A percentile compares a stretch with the other conserved stretches of the same genome.
phyloP scores from a whole-genome alignment of 176 grass and related monocot species.

The Zizania latifolia region DNA sequence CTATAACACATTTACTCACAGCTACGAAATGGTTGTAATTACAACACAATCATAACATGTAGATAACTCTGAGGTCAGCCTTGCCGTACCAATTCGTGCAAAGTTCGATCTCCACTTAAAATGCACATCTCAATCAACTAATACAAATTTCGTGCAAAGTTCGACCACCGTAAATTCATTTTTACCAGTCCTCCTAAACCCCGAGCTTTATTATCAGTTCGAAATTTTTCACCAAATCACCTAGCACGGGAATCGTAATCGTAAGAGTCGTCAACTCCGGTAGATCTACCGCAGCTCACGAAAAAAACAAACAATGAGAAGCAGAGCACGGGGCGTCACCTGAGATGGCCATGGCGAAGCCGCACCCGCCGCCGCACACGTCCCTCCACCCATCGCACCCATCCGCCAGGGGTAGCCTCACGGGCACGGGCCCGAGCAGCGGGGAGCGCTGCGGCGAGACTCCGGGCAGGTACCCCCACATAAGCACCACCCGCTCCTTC shows the following conservation, averaged over 20 bases:
- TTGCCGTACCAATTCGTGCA: neutral
- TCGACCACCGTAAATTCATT: too few relatives aligned
- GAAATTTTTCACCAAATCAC: neutral
- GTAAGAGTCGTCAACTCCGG: neutral
- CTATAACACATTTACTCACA: neutral
- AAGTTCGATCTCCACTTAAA: neutral
- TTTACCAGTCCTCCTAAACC: neutral
- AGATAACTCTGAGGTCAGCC: neutral
- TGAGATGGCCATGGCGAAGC: slow-evolving; percentile 93
- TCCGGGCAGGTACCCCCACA: slow-evolving; percentile 97
- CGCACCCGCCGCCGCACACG: slow-evolving; percentile 86
- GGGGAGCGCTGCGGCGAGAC: slow-evolving; percentile 90
- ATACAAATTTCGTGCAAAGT: neutral
- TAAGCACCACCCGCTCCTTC: slow-evolving; percentile 75
- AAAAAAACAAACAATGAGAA: slow-evolving; percentile 18
- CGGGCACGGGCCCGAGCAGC: slow-evolving; percentile 67
- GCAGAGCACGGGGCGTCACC: slow-evolving; percentile 39
- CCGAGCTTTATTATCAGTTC: neutral
- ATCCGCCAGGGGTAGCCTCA: slow-evolving; percentile 48
- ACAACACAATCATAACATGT: neutral
- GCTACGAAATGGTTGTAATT: neutral
- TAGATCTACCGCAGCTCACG: slow-evolving; percentile 27
- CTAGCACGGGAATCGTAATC: neutral
- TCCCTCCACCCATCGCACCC: slow-evolving; percentile 68
- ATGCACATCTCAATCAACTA: neutral